phyloP scores from a whole-genome alignment of 805 yeast genomes.

The Candida piceae region DNA sequence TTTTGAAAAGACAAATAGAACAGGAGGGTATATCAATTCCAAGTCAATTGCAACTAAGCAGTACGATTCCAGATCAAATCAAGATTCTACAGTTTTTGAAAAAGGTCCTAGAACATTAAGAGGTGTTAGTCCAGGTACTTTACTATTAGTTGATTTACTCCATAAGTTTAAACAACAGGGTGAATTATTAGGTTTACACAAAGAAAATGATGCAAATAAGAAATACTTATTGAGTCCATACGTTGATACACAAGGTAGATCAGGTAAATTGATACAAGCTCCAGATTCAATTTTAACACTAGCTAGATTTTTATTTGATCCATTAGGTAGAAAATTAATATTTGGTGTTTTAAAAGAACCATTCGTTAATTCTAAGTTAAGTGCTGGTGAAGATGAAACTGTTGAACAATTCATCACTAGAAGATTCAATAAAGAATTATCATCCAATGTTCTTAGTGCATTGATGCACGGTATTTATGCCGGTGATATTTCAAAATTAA shows the following conservation, averaged over 20 bases:
- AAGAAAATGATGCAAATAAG: conserved; percentile 58
- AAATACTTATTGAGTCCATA: conserved; percentile 52
- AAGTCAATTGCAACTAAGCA: conserved; percentile 31
- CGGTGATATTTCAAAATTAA: conserved; percentile 65
- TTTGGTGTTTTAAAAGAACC: conserved; percentile 48
- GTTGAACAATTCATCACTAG: conserved; percentile 63
- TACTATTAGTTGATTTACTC: conserved; percentile 60
- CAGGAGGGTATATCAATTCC: conserved; percentile 81
- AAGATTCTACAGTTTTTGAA: conserved; percentile 45
- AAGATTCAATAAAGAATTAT: conserved; percentile 57
- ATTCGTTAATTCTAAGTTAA: conserved; percentile 30
- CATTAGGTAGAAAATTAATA: conserved; percentile 29
- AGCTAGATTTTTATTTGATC: conserved; percentile 24
- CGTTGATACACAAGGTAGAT: conserved; percentile 16
- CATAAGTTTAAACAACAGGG: conserved; percentile 41
- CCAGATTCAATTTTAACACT: conserved; percentile 38
- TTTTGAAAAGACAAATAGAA: conserved; percentile 46
- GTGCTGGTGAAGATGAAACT: conserved; percentile 53
- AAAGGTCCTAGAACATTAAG: conserved; percentile 90
- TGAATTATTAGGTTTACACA: conserved; percentile 54
- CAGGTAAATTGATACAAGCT: conserved; percentile 46
- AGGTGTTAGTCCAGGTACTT: conserved; percentile 75
- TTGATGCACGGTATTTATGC: conserved; percentile 87
- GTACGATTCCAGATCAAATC: conserved; percentile 20
- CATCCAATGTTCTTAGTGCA: conserved; percentile 68